Evolutionary conservation across 148 eudicot genomes (phyloP).

Genomic region (Vaccinium myrtillus): DNA sequence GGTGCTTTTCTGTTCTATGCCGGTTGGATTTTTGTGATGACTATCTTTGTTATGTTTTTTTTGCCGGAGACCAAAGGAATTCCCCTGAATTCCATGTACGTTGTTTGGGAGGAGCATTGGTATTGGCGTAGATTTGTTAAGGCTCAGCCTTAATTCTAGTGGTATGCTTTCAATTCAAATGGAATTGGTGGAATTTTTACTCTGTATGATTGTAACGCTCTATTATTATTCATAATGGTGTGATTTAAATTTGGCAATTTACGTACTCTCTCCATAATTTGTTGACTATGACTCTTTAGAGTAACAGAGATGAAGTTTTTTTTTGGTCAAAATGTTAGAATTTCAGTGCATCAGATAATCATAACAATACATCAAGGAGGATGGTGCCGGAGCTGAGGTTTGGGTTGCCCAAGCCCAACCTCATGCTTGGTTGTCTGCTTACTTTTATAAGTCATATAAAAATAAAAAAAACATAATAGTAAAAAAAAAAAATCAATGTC

Average conservation of each 20-base stretch:
- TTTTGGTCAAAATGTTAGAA: too few relatives aligned
- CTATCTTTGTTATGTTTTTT: slow-evolving; percentile 44
- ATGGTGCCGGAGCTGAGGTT: too few relatives aligned
- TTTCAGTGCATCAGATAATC: too few relatives aligned
- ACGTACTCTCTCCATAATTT: background rate
- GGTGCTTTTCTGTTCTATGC: slow-evolving; percentile 57
- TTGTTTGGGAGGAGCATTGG: slow-evolving; percentile 65
- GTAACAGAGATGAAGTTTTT: too few relatives aligned
- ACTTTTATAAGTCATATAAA: too few relatives aligned
- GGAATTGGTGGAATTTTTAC: background rate
- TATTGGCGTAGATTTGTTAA: slow-evolving; percentile 55
- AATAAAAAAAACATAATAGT: too few relatives aligned
- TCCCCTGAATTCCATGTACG: slow-evolving; percentile 51
- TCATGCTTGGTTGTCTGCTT: too few relatives aligned
- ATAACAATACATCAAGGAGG: too few relatives aligned
- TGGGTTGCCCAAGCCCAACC: too few relatives aligned
- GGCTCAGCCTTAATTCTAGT: slow-evolving; percentile 12
- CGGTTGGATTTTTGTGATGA: slow-evolving; percentile 53
- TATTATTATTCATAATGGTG: background rate
- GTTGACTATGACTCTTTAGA: too few relatives aligned
- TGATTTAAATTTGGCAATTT: background rate
- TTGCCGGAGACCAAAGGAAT: slow-evolving; percentile 63
- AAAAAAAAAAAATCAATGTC: too few relatives aligned
- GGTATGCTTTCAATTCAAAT: background rate
- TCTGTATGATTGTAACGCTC: background rate